Base-by-base conservation (phyloP, 805 yeast species). In the Ogataea pilisensis region DNA sequence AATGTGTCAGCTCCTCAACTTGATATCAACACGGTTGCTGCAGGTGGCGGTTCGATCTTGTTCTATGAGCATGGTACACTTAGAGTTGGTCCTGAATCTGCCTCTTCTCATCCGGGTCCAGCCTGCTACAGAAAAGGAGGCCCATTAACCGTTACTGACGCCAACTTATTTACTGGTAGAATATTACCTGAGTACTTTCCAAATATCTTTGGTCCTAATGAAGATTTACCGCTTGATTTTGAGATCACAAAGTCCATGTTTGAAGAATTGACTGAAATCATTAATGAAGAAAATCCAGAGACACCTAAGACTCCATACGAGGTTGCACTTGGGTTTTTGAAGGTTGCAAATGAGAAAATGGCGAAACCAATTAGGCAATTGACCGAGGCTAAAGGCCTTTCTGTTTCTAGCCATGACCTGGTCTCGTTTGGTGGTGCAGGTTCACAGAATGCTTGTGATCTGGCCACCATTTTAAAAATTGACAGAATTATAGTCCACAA, bases 371-470 rank as follows among this genome's bases (percentile, higher is more conserved):
- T 88, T 39, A 72, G 96, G 43, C 80, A 84, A 31, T 65, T 88
- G 39, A 87, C 95, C 0, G 96, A 87, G 57, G 86, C 91, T 2
- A 85, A 80, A 55, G 96, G 96, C 4, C 78, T 80, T 54, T 70
- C 76, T 31, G 72, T 80, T 0, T 59, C 84, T 8, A 67, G 73
- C 9, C 95, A 88, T 58, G 66, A 82, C 42, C 64, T 88, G 44
- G 95, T 89, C 2, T 75, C 91, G 2, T 88, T 88, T 63, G 96
- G 96, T 36, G 96, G 96, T 36, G 95, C 95, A 19, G 96, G 96
- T 39, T 96, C 96, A 8, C 96, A 88, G 63, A 90, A 85, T 61
- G 90, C 93, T 2, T 80, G 76, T 37, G 80, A 85, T 9, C 80
- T 88, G 26, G 95, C 95, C 1, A 71, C 76, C 41, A 70, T 75